Base-by-base conservation (phyloP, 805 yeast genomes). In the Pichia kluyveri region DNA sequence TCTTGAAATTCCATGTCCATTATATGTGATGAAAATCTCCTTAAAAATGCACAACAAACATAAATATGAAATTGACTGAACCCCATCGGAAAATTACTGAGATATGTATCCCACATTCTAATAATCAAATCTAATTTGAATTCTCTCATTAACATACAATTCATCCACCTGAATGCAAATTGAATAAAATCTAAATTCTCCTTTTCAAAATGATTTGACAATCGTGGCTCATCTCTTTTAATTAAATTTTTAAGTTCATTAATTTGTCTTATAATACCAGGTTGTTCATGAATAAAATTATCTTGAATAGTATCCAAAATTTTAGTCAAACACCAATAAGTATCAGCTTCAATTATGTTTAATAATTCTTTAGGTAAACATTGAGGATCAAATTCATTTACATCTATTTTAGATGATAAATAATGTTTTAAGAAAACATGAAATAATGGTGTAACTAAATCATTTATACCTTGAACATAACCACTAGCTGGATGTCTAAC, bases 81-180 rank as follows among this genome's bases (percentile, higher is more conserved):
- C 2, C 96, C 96, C 42, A 75, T 73, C 4, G 84, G 82, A 19
- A 77, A 76, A 60, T 86, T 89, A 44, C 86, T 76, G 4, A 86
- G 64, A 63, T 93, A 93, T 0, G 99, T 90, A 61, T 93, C 99
- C 98, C 99, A 93, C 96, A 93, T 91, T 48, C 99, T 73, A 23
- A 90, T 81, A 6, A 90, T 85, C 51, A 87, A 77, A 31, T 71
- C 70, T 59, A 93, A 80, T 40, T 83, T 79, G 41, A 93, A 73
- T 59, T 93, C 99, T 55, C 99, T 78, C 99, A 93, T 93, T 44
- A 93, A 69, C 59, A 93, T 70, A 69, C 99, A 93, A 67, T 93
- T 93, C 98, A 93, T 93, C 99, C 99, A 93, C 56, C 99, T 74
- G 69, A 93, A 93, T 19, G 96, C 80, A 65, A 93, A 93, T 66